A percentile compares a stretch with the other conserved stretches of the same genome.
Conservation (phyloP, 2,329 filamentous ascomycete species). For the Trichoderma afroharzianum region DNA sequence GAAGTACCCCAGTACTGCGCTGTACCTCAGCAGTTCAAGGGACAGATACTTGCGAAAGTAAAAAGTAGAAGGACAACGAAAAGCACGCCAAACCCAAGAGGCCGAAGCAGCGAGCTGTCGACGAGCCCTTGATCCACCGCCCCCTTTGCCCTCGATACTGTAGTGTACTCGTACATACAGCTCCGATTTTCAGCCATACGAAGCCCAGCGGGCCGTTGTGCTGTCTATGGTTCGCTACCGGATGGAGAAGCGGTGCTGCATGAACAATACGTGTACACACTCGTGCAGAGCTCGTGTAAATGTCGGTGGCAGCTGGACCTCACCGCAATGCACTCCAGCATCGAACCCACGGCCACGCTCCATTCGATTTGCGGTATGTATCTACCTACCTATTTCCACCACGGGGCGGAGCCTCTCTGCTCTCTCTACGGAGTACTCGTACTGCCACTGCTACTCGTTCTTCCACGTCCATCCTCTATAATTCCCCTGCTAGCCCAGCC, state of each 20-base stretch:
- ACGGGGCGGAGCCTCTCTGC: conserved; percentile 2
- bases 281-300: not conserved
- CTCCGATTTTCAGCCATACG: not conserved
- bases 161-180: not conserved
- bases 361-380: not conserved
- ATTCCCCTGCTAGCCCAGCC: conserved; percentile 16
- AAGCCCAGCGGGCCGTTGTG: not conserved
- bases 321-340: conserved; percentile 2
- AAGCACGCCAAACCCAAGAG: not conserved
- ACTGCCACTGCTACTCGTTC: not conserved
- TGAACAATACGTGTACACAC: not conserved
- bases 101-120: conserved; percentile 1
- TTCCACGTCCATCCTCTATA: not conserved
- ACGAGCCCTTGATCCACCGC: not conserved
- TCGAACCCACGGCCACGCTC: not conserved
- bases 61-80: not conserved
- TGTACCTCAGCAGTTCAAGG: not conserved
- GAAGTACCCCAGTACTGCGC: not conserved
- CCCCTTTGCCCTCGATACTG: not conserved
- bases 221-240: not conserved
- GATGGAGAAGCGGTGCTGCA: not conserved
- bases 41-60: not conserved
- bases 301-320: not conserved
- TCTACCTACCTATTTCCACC: not conserved
- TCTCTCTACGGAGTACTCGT: not conserved